Evolutionary conservation across 768 basidiomycete species (phyloP).

Genomic region (Mycena vitilis): DNA sequence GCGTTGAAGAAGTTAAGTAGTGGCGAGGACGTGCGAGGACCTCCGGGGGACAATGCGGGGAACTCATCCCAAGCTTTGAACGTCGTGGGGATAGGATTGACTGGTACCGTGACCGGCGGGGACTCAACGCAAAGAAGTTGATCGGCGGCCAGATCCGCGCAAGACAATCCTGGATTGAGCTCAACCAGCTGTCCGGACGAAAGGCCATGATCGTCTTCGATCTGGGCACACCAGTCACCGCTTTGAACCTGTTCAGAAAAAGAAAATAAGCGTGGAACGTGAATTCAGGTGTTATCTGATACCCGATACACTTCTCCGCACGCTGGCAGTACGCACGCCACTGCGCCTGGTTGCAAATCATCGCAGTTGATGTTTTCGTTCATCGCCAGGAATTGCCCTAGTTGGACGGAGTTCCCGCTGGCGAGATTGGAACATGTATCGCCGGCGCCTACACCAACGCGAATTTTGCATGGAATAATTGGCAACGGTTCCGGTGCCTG

Average conservation of each 20-base stretch:
- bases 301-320: slow-evolving; percentile 19
- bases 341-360: slow-evolving; percentile 16
- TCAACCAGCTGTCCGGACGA: slow-evolving; percentile 1
- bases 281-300: not conserved
- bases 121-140: slow-evolving; percentile 7
- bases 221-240: slow-evolving; percentile 9
- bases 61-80: slow-evolving; percentile 7
- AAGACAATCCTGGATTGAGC: not conserved
- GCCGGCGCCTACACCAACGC: not conserved
- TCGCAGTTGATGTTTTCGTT: slow-evolving; percentile 17
- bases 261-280: not conserved
- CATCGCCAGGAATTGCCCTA: slow-evolving; percentile 15
- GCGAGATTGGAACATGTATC: slow-evolving; percentile 2
- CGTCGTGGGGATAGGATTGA: not conserved
- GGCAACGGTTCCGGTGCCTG: slow-evolving; percentile 10
- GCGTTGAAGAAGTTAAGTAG: slow-evolving; percentile 16
- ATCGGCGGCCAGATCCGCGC: not conserved
- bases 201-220: not conserved
- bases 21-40: slow-evolving; percentile 6
- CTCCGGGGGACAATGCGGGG: slow-evolving; percentile 12
- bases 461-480: slow-evolving; percentile 5
- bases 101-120: not conserved
- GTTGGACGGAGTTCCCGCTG: slow-evolving; percentile 7
- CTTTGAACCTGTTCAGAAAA: not conserved
- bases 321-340: slow-evolving; percentile 11